Base-by-base conservation (phyloP, 2,329 filamentous ascomycete genomes). In the Alternaria incomplexa region DNA sequence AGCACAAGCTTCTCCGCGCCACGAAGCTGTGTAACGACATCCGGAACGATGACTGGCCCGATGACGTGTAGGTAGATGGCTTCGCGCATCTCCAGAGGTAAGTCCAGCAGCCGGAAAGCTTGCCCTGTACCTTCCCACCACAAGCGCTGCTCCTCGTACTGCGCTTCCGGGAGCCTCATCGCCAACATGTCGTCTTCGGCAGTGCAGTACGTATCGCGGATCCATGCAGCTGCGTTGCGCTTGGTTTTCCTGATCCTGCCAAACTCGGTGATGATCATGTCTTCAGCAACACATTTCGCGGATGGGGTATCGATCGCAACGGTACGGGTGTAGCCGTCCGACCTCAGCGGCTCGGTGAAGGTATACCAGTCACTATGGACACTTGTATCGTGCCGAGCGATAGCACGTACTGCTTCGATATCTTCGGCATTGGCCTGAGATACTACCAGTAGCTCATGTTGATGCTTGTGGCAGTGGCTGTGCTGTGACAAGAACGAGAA, bases 61-160 rank as follows among this genome's bases (percentile, higher is more conserved):
- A 72, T 50, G 9, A 48, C 47, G 1, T 65, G 61, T 3, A 64
- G n/a, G 28, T 70, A 72, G 3, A 71, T 40, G 11, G 44, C 20
- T 6, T 65, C 46, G 7, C 68, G 62, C 32, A 71, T 8, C 48
- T 72, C 70, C 0, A 28, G 13, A 10, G 68, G 70, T 5, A 72
- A 57, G 5, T 65, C 36, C 1, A 71, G 26, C 2, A 72, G 26
- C 6, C 25, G 40, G 47, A 72, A 70, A 7, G 20, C 4, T 20
- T 66, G 61, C 10, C 62, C 66, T 6, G 54, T 72, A 8, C 28
- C 51, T 1, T 52, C 12, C 68, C 67, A 72, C 70, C 70, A 72
- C 9, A 56, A 6, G 3, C 17, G 15, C 23, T 66, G 67, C 32
- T 71, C 66, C 6, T 66, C 63, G 44, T 62, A 56, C 23, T 70